Base-by-base conservation (phyloP, 2,329 filamentous ascomycete genomes). In the Talaromyces verruculosus region DNA sequence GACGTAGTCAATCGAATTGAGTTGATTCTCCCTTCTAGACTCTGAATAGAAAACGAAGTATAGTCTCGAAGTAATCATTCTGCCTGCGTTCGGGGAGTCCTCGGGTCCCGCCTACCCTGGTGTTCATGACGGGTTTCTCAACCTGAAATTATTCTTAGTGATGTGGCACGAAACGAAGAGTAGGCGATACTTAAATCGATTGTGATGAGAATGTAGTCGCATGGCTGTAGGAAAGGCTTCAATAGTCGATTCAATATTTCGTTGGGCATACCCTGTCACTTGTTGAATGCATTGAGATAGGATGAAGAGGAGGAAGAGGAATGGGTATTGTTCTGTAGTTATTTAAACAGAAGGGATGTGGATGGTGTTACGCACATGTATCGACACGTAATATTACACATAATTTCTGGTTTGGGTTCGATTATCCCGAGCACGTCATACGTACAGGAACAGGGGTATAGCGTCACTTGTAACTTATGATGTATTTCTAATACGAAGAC, bases 371-470 rank as follows among this genome's bases (percentile, higher is more conserved):
- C 11, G 13, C 13, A 15, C 25, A n/a, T 28, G 49, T 53, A 53
- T 10, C 28, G 13, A 22, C 15, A 22, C 53, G 53, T 57, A 57
- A 57, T 13, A 13, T 57, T 15, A 57, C 25, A 10, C 49, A 6
- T 30, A 5, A n/a, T 33, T 57, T 37, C 53, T 57, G 53, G 11
- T 57, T 57, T 57, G 30, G 33, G 33, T n/a, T 57, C 33, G 33
- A 35, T 22, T 37, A 57, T 22, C 53, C 53, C 7, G 53, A 57
- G 53, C 53, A 57, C 53, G 53, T 22, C 53, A 57, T 57, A 39
- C 33, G 15, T 37, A 37, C 30, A 37, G 30, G 4, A 57, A 37
- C 53, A 30, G 45, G n/a, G 19, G 11, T 22, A 22, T 1, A 47
- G 19, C 3, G 19, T 49, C 19, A 19, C 41, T 10, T 19, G 41